These are phyloP conservation scores for Rubia occidens DNA, from an alignment of 305 asterid genomes.

Conservation along the genomic window DNA sequence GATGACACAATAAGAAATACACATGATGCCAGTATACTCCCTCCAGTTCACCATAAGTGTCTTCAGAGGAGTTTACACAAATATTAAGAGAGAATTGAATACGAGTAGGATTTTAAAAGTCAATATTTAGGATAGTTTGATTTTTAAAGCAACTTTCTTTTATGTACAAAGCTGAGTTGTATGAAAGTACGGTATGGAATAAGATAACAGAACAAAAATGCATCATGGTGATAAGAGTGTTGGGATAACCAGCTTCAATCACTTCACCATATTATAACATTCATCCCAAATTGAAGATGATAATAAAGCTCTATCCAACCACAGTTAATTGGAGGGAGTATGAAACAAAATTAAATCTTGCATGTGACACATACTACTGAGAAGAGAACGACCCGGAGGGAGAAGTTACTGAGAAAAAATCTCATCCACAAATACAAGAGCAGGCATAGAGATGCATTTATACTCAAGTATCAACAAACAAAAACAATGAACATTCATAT, in stretches of 20 bases:
- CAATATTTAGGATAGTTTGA: too few relatives aligned
- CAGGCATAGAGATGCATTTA: neutral
- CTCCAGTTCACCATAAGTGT: neutral
- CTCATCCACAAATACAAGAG: neutral
- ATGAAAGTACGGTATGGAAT: neutral
- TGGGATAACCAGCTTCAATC: neutral
- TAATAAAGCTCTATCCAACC: too few relatives aligned
- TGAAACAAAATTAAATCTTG: neutral
- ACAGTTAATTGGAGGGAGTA: neutral
- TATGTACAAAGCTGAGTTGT: neutral
- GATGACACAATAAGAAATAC: neutral
- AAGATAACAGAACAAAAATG: neutral
- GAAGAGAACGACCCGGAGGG: neutral
- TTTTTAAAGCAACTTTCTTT: too few relatives aligned
- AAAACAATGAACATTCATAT: neutral
- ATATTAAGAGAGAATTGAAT: too few relatives aligned
- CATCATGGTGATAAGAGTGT: neutral
- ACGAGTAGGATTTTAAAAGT: neutral
- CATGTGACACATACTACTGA: neutral
- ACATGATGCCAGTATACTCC: neutral
- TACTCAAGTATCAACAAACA: neutral
- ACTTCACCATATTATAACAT: neutral
- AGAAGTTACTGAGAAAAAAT: neutral
- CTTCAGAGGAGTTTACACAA: neutral
- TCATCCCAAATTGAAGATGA: neutral